A percentile compares a stretch with the other conserved stretches of the same genome.
These are phyloP conservation scores for Colletotrichum chlorophyti DNA, from an alignment of 2,329 filamentous ascomycete genomes.

Conservation along the genomic window DNA sequence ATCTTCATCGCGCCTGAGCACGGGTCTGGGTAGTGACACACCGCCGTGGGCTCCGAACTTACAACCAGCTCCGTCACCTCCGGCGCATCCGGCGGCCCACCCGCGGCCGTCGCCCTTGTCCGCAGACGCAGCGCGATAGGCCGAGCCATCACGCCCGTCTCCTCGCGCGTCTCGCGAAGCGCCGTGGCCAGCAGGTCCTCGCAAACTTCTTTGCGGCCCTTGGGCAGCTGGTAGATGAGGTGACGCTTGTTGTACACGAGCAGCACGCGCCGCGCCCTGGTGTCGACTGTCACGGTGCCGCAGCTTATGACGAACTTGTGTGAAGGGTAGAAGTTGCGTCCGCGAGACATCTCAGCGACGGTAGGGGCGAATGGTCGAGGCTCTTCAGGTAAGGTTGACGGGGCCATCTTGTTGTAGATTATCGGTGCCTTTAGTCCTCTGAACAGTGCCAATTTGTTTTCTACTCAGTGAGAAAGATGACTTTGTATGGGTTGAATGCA, in stretches of 20 bases:
- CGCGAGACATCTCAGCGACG: conserved; percentile 16
- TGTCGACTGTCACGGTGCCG: conserved; percentile 53
- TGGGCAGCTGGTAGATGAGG: conserved; percentile 53
- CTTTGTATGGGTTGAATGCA: neutral
- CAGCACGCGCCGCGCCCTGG: conserved; percentile 43
- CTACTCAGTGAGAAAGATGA: neutral
- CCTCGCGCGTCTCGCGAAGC: conserved; percentile 54
- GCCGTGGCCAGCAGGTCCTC: conserved; percentile 50
- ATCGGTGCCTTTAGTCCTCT: too few relatives aligned
- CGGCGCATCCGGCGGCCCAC: conserved; percentile 5
- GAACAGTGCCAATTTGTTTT: too few relatives aligned
- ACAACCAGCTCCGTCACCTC: conserved; percentile 36
- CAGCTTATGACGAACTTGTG: conserved; percentile 52
- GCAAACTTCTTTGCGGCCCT: conserved; percentile 55
- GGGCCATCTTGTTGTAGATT: conserved; percentile 7
- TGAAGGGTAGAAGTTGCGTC: conserved; percentile 44
- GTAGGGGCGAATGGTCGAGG: conserved; percentile 14
- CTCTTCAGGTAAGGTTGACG: conserved; percentile 12
- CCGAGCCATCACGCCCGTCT: conserved; percentile 50
- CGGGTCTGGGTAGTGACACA: conserved; percentile 44
- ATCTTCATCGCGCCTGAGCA: conserved; percentile 44
- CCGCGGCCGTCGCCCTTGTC: conserved; percentile 48
- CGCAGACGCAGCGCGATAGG: conserved; percentile 47
- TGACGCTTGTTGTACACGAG: conserved; percentile 50
- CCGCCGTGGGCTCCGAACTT: conserved; percentile 45